These are phyloP conservation scores for Cercospora sojina DNA, from an alignment of 2,329 filamentous ascomycete genomes.

Conservation along the genomic window DNA sequence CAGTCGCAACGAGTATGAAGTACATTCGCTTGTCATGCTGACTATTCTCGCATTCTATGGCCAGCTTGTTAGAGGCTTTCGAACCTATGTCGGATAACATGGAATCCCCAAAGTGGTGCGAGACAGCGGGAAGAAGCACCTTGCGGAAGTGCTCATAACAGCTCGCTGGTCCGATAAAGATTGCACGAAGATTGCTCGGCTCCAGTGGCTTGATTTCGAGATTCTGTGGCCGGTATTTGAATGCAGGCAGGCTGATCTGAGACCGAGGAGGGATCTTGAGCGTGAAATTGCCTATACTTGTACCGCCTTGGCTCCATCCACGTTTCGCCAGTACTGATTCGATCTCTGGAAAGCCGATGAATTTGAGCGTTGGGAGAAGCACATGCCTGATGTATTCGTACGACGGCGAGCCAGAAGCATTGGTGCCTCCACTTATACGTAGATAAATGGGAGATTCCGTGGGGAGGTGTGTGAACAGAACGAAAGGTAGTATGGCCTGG, in stretches of 20 bases:
- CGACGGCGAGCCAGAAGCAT: conserved; percentile 55
- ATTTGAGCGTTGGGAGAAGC: conserved; percentile 53
- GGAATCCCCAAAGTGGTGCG: conserved; percentile 18
- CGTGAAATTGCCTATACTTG: conserved; percentile 50
- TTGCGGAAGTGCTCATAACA: conserved; percentile 34
- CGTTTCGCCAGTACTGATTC: conserved; percentile 46
- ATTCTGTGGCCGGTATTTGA: conserved; percentile 38
- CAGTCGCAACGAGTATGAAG: conserved; percentile 55
- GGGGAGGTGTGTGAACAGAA: conserved; percentile 46
- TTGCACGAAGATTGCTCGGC: conserved; percentile 34
- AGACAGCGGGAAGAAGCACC: conserved; percentile 15
- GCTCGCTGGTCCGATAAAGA: conserved; percentile 40
- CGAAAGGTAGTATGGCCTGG: conserved; percentile 59
- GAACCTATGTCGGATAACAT: not conserved
- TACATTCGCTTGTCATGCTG: conserved; percentile 44
- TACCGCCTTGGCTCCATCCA: conserved; percentile 54
- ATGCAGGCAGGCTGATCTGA: conserved; percentile 36
- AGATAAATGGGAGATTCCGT: conserved; percentile 37
- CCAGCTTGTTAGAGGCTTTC: not conserved
- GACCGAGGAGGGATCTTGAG: conserved; percentile 50
- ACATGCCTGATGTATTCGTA: conserved; percentile 59
- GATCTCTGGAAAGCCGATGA: conserved; percentile 53
- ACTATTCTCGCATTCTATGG: conserved; percentile 28
- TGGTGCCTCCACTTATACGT: conserved; percentile 58
- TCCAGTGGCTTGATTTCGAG: conserved; percentile 12